Percentiles rank a stretch among this genome's conserved stretches.
Evolutionary conservation across 176 grass and related monocot genomes (phyloP).

Genomic region (Oropetium thomaeum): DNA sequence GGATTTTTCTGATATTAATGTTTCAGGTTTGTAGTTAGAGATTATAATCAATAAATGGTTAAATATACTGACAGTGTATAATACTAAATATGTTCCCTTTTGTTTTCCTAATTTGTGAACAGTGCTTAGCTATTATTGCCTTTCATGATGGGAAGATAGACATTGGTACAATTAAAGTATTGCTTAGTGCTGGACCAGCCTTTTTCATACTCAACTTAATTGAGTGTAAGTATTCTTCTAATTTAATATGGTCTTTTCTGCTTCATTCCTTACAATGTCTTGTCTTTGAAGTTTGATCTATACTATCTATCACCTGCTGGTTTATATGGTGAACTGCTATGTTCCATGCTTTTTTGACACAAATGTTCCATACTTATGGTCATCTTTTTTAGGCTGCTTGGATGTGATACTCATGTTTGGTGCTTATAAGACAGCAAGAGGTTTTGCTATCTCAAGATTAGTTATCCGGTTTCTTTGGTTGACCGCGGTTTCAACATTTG

Average conservation of each 20-base stretch:
- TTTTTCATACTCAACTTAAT: conserved; percentile 88
- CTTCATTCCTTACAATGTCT: background rate
- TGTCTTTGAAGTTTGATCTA: conserved; percentile 12
- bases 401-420: conserved; percentile 92
- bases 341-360: background rate
- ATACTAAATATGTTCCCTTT: conserved; percentile 3
- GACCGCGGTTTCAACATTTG: conserved; percentile 59
- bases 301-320: background rate
- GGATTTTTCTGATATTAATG: conserved; percentile 98
- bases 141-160: conserved; percentile 74
- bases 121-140: conserved; percentile 80
- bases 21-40: conserved; percentile 64
- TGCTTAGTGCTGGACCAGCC: conserved; percentile 85
- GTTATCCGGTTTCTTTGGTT: conserved; percentile 82
- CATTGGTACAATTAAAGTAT: conserved; percentile 74
- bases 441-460: conserved; percentile 90
- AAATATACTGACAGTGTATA: conserved; percentile 13
- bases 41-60: conserved; percentile 2
- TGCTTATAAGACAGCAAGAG: conserved; percentile 82
- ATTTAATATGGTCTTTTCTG: conserved; percentile 34
- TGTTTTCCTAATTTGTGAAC: conserved; percentile 24
- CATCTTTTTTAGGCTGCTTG: conserved; percentile 68
- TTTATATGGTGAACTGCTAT: background rate
- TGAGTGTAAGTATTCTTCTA: conserved; percentile 54
- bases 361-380: background rate